A percentile compares a stretch with the other conserved stretches of the same genome.
phyloP scores from a whole-genome alignment of 2,329 filamentous ascomycete genomes.

The Phoma sp. region DNA sequence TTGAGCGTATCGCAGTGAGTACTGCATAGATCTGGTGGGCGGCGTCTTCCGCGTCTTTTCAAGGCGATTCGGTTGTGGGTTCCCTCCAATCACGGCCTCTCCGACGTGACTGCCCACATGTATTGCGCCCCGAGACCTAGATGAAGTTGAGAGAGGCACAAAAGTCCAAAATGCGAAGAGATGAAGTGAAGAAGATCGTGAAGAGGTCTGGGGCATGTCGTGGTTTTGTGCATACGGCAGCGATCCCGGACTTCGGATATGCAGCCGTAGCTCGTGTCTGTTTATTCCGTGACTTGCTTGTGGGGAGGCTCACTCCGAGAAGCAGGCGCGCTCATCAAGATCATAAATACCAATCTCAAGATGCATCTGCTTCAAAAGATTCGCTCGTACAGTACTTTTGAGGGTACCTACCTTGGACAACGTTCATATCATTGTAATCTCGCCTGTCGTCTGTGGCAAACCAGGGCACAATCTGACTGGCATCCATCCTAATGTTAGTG shows the following conservation, averaged over 20 bases:
- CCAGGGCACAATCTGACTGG: neutral
- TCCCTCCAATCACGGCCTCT: conserved; percentile 1
- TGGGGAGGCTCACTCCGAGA: neutral
- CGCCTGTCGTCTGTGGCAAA: no score
- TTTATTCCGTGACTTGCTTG: conserved; percentile 1
- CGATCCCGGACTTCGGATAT: conserved; percentile 5
- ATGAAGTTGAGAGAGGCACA: neutral
- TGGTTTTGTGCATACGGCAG: conserved; percentile 5
- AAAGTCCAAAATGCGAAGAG: neutral
- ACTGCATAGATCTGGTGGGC: neutral
- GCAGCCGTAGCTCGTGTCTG: neutral
- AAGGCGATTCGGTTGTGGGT: neutral
- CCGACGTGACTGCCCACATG: neutral
- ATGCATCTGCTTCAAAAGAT: no score
- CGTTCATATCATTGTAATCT: no score
- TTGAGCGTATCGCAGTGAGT: neutral
- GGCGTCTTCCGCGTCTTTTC: neutral
- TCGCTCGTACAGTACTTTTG: no score
- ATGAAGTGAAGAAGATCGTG: neutral
- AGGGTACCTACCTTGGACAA: no score
- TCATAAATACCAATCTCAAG: neutral
- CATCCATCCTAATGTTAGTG: neutral
- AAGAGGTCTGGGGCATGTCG: neutral
- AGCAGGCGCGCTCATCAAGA: neutral
- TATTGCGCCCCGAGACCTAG: neutral